Base-by-base conservation (phyloP, 2,329 filamentous ascomycete genomes). In the Alternaria ventricosa region DNA sequence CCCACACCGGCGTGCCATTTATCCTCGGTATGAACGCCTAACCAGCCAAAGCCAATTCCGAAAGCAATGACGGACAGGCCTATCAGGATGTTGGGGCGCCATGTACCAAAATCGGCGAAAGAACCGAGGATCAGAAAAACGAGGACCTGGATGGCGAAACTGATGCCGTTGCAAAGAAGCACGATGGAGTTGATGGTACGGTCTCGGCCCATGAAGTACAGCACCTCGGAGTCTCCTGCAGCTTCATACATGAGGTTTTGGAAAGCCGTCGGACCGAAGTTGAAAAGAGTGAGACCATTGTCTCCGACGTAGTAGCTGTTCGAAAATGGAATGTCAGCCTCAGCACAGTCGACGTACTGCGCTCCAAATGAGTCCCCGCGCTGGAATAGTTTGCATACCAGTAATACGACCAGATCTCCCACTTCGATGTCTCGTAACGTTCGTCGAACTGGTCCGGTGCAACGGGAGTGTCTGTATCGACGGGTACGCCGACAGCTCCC, bases 161-260 rank as follows among this genome's bases (percentile, higher is more conserved):
- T 88, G 60, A 91, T 87, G 57, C 90, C 89, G 71, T 91, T 91
- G 74, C 84, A 84, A 0, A 90, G 81, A 8, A 92, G 80, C 5
- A 92, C 87, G 57, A 91, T 75, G 10, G 67, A 70, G 44, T 75
- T 70, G 57, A 75, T 69, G 2, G 65, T 71, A 13, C 75, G 67
- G 23, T 83, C 77, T 41, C 80, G 80, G 13, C 89, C 88, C 1
- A 85, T 84, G 64, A 91, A 90, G 3, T 71, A 69, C 22, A 91
- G 77, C 1, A 85, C 81, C 2, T 82, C 84, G 10, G 81, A 82
- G 53, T 87, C 82, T 8, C 86, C 84, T 5, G 87, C 88, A 0
- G 89, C 88, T 74, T 89, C 86, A 55, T 83, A 86, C 25, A 91
- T 80, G 9, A 91, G 78, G 69, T 90, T 90, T 70, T 91, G 89